Conservation (phyloP, 2,329 filamentous ascomycete genomes). For the Paecilomyces variotii region DNA sequence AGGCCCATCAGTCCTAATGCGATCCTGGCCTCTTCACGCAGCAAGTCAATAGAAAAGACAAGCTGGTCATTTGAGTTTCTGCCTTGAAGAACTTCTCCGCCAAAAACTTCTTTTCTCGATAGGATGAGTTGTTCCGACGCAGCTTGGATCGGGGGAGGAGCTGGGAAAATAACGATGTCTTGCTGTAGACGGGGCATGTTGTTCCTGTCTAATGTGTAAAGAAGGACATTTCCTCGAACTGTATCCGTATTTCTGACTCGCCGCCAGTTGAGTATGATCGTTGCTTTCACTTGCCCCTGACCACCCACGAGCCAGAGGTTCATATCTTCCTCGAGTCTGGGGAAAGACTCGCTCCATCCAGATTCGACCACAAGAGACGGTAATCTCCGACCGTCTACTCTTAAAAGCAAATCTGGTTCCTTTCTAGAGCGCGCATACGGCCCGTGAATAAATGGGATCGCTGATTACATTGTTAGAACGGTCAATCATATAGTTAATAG, state of each 20-base stretch:
- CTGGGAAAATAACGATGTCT: neutral
- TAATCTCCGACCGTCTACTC: neutral
- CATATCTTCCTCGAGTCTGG: neutral
- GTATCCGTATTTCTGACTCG: neutral
- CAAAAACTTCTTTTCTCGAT: too few relatives aligned
- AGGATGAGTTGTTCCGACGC: too few relatives aligned
- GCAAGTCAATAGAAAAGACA: too few relatives aligned
- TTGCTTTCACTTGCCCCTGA: neutral
- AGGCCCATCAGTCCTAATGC: too few relatives aligned
- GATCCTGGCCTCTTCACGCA: too few relatives aligned
- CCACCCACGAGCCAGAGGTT: constrained; percentile 3
- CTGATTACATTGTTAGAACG: neutral
- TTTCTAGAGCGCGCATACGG: constrained; percentile 9
- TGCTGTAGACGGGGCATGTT: neutral
- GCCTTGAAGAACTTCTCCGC: too few relatives aligned
- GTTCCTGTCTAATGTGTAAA: neutral
- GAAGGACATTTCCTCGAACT: neutral
- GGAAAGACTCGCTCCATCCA: constrained; percentile 2
- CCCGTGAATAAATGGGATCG: constrained; percentile 1
- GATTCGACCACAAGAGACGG: constrained; percentile 5
- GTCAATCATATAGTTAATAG: too few relatives aligned
- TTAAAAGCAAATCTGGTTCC: constrained; percentile 8
- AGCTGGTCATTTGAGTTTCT: too few relatives aligned
- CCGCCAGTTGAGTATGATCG: constrained; percentile 3
- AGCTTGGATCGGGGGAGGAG: too few relatives aligned